A percentile compares a stretch with the other conserved stretches of the same genome.
These are phyloP conservation scores for Halenospora varia DNA, from an alignment of 495 filamentous ascomycete genomes.

Conservation along the genomic window DNA sequence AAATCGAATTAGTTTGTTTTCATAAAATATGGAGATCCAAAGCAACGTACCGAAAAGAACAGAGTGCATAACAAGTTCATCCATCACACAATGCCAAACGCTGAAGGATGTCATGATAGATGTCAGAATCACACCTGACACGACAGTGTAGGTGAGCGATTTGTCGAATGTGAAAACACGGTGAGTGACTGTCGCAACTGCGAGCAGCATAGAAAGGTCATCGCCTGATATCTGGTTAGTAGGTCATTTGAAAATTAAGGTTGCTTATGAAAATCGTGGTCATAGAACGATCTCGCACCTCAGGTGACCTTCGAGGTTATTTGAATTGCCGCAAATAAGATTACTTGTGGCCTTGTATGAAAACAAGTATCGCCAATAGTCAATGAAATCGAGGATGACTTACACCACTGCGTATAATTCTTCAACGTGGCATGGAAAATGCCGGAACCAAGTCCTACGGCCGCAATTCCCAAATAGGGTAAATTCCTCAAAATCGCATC, in stretches of 20 bases:
- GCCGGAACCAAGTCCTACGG: conserved; percentile 50
- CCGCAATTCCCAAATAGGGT: conserved; percentile 47
- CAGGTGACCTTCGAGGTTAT: no score
- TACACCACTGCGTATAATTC: conserved; percentile 53
- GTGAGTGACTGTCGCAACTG: conserved; percentile 47
- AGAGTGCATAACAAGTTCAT: conserved; percentile 39
- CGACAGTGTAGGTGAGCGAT: conserved; percentile 22
- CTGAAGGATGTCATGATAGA: conserved; percentile 33
- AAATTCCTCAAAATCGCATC: conserved; percentile 30
- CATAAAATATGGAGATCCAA: not conserved
- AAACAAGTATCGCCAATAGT: not conserved
- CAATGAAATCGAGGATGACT: conserved; percentile 12
- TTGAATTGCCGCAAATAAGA: no score
- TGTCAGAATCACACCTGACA: conserved; percentile 28
- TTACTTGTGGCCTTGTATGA: no score
- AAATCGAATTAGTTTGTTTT: not conserved
- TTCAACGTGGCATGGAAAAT: conserved; percentile 50
- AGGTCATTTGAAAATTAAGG: not conserved
- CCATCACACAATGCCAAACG: conserved; percentile 39
- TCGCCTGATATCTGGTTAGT: conserved; percentile 28
- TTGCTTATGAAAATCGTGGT: no score
- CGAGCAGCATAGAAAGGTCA: conserved; percentile 55
- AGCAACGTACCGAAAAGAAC: conserved; percentile 27
- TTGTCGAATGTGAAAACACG: conserved; percentile 43
- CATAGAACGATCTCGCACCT: no score